Evolutionary conservation across 225 moss, liverwort and hornwort species (phyloP).

Genomic region (Sphagnum tenellum): DNA sequence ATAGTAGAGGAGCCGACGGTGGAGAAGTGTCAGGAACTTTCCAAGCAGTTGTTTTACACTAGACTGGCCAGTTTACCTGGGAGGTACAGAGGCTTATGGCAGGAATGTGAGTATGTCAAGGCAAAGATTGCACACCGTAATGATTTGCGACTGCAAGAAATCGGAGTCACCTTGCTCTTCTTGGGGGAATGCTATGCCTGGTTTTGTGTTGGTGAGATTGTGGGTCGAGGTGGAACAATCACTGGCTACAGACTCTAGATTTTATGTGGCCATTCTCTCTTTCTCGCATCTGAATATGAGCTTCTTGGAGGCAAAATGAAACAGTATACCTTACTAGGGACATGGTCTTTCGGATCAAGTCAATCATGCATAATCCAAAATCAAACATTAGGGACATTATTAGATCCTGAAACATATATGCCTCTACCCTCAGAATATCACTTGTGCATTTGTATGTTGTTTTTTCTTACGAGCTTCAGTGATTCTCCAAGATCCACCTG

Average conservation of each 20-base stretch:
- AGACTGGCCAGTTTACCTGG: slow-evolving; percentile 68
- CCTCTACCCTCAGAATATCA: no score
- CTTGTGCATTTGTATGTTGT: no score
- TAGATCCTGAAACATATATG: no score
- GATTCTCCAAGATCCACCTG: no score
- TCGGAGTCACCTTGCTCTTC: slow-evolving; percentile 61
- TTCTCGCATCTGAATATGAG: no score
- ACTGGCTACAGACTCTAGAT: slow-evolving; percentile 68
- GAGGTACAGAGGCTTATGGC: slow-evolving; percentile 62
- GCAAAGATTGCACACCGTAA: slow-evolving; percentile 44
- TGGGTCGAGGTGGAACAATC: slow-evolving; percentile 74
- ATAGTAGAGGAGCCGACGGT: slow-evolving; percentile 50
- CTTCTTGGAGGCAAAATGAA: no score
- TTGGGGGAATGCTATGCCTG: slow-evolving; percentile 73
- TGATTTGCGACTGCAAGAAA: slow-evolving; percentile 68
- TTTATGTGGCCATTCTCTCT: no score
- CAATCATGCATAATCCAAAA: no score
- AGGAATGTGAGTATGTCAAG: slow-evolving; percentile 73
- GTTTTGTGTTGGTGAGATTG: slow-evolving; percentile 77
- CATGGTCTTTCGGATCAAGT: no score
- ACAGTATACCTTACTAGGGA: no score
- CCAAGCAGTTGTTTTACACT: slow-evolving; percentile 44
- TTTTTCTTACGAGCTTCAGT: no score
- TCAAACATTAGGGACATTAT: no score
- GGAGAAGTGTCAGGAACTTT: slow-evolving; percentile 78